Evolutionary conservation across 2,329 filamentous ascomycete genomes (phyloP), one percentile per base, ranked within the genome.

Genomic region (Sclerotinia sclerotiorum): DNA sequence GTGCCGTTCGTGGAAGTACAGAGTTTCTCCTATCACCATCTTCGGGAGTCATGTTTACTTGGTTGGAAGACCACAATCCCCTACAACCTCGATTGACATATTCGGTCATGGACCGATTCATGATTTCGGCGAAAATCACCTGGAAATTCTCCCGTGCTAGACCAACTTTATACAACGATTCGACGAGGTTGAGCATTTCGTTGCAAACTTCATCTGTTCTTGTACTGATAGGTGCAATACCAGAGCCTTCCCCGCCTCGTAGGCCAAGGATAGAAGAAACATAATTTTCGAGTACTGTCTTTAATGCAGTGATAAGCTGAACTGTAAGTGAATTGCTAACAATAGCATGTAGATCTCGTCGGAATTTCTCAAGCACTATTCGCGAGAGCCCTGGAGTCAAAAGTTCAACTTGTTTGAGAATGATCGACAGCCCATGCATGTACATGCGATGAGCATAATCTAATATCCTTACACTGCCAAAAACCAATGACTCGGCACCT

Each of bases 131-230:
- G 74, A 93, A 89, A 48, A 90, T 81, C 42, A 90, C 84, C 74
- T 93, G 88, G 64, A 91, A 90, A 61, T 81, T 83, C 74, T 91
- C 88, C 35, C 89, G 89, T 1, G 88, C 88, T 24, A 93, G 80
- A 0, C 90, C 91, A 29, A 92, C 86, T 58, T 85, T 82, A 72
- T 84, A 81, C 21, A 93, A 79, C 11, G 86, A 84, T 61, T 85
- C 82, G 2, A 90, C 80, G 24, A 92, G 78, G 52, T 82, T 76
- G 42, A 86, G 78, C 58, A 91, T 79, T 62, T 86, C 83, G 44
- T 82, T 79, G 48, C 83, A 81, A 68, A 84, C 81, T 63, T 73
- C 77, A 3, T 80, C 77, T 13, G 79, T 76, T 29, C 35, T 46
- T 10, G 57, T 27, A 68, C 55, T 49, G 15, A 52, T 24, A 21